phyloP scores from a whole-genome alignment of 176 grass and related monocot species.

The Carex kokanica region DNA sequence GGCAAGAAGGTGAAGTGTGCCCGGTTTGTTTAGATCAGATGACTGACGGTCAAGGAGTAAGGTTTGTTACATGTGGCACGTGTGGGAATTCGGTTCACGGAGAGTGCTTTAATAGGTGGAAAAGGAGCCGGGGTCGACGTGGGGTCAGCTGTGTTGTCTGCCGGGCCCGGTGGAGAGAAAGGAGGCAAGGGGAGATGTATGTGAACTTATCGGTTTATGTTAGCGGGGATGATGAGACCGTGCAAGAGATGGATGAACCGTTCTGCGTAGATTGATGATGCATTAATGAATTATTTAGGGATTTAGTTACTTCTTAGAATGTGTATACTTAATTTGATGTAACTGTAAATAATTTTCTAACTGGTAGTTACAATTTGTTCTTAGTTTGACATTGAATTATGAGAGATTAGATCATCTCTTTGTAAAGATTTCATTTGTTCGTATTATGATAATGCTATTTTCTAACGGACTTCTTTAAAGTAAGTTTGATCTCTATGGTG shows the following conservation, averaged over 20 bases:
- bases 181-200: conserved; percentile 42
- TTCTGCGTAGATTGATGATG: conserved; percentile 39
- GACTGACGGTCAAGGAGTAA: not conserved
- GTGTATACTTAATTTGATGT: conserved; percentile 14
- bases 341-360: conserved; percentile 25
- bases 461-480: not conserved
- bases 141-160: conserved; percentile 85
- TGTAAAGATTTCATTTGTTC: conserved; percentile 21
- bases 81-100: conserved; percentile 85
- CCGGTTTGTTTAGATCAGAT: conserved; percentile 94
- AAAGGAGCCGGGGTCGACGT: conserved; percentile 57
- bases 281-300: not conserved
- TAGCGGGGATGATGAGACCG: conserved; percentile 36
- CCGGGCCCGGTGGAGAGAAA: conserved; percentile 71
- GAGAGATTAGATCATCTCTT: not conserved
- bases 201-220: conserved; percentile 74
- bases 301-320: conserved; percentile 6
- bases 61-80: conserved; percentile 52
- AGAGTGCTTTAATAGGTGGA: conserved; percentile 85
- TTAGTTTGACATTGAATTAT: conserved; percentile 17
- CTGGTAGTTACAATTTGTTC: conserved; percentile 4
- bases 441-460: not conserved
- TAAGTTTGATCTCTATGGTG: not conserved
- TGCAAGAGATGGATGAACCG: conserved; percentile 31
- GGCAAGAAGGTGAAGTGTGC: conserved; percentile 41